Evolutionary conservation across 1,284 basidiomycete species (phyloP).

Genomic region (Grifola frondosa): DNA sequence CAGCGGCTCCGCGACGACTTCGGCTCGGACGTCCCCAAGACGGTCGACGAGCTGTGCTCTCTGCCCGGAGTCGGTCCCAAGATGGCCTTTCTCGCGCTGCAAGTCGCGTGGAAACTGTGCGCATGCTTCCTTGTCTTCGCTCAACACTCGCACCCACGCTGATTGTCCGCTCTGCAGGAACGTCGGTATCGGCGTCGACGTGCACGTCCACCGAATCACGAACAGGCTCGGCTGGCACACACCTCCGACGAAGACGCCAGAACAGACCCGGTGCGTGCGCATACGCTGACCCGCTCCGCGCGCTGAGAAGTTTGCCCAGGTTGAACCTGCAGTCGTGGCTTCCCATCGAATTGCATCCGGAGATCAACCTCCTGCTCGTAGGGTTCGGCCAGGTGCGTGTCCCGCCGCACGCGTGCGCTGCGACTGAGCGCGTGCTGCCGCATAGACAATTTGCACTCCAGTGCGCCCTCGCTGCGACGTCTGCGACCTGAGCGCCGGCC

Average conservation of each 20-base stretch:
- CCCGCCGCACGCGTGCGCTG: neutral
- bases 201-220: constrained; percentile 94
- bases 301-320: constrained; percentile 36
- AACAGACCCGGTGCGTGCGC: constrained; percentile 71
- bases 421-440: neutral
- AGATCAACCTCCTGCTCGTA: constrained; percentile 88
- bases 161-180: constrained; percentile 51
- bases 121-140: constrained; percentile 20
- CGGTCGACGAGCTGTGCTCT: constrained; percentile 81
- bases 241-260: constrained; percentile 80
- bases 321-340: constrained; percentile 92
- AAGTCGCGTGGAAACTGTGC: constrained; percentile 83
- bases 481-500: constrained; percentile 61
- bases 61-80: constrained; percentile 90
- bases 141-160: neutral
- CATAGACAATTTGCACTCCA: constrained; percentile 77
- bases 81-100: constrained; percentile 86
- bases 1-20: constrained; percentile 68
- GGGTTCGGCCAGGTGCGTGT: constrained; percentile 84
- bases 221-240: constrained; percentile 92
- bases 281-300: neutral
- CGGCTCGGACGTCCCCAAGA: constrained; percentile 81
- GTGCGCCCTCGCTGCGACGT: constrained; percentile 80
- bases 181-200: constrained; percentile 94
- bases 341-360: constrained; percentile 72